These are phyloP conservation scores for Phoenix dactylifera DNA, from an alignment of 176 grass and related monocot genomes.

Conservation along the genomic window DNA sequence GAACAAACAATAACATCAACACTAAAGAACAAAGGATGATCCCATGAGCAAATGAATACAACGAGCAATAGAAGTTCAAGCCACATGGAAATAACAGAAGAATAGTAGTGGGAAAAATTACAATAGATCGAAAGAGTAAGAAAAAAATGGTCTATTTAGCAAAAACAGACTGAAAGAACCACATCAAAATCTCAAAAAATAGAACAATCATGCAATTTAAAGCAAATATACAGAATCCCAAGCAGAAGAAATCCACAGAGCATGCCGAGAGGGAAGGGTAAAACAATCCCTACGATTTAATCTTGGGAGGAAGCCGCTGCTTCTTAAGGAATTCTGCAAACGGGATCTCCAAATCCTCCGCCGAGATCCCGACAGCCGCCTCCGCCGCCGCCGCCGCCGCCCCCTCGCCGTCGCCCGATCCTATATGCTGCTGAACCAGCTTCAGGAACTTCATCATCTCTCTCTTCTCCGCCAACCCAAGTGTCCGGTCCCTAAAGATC, in stretches of 20 bases:
- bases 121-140: too few relatives aligned
- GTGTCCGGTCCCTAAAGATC: conserved; percentile 69
- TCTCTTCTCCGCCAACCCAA: conserved; percentile 51
- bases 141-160: too few relatives aligned
- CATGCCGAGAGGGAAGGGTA: neutral
- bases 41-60: too few relatives aligned
- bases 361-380: conserved; percentile 24
- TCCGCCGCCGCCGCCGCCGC: conserved; percentile 14
- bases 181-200: too few relatives aligned
- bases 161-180: too few relatives aligned
- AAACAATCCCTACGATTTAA: conserved; percentile 56
- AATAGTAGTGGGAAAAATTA: too few relatives aligned
- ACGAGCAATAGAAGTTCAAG: too few relatives aligned
- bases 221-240: neutral
- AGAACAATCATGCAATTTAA: neutral
- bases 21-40: too few relatives aligned
- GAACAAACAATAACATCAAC: too few relatives aligned
- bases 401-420: neutral
- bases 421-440: conserved; percentile 58
- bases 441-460: conserved; percentile 65
- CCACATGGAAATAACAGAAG: too few relatives aligned
- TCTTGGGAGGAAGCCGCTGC: conserved; percentile 62
- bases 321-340: conserved; percentile 73
- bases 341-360: conserved; percentile 60
- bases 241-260: neutral